Conservation (phyloP, 2,329 filamentous ascomycete species). For the Teratosphaeria destructans region DNA sequence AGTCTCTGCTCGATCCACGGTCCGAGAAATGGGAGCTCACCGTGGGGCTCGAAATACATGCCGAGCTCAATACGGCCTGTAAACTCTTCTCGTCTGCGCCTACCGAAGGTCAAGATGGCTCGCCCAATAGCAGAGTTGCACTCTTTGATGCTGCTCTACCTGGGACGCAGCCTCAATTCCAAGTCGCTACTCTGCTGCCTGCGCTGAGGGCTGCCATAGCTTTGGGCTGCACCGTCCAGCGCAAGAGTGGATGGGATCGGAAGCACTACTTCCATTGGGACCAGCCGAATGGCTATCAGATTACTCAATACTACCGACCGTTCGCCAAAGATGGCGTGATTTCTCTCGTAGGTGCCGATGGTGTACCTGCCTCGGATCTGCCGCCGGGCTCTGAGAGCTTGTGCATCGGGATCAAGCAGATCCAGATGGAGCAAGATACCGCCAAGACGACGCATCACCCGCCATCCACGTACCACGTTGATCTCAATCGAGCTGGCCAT, state of each 20-base stretch:
- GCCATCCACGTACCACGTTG: constrained; percentile 64
- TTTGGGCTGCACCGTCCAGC: constrained; percentile 68
- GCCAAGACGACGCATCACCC: constrained; percentile 82
- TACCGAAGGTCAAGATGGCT: constrained; percentile 9
- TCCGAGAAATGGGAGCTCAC: constrained; percentile 74
- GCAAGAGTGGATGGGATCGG: constrained; percentile 74
- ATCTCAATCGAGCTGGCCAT: constrained; percentile 87
- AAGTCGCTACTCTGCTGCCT: constrained; percentile 71
- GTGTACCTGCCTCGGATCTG: constrained; percentile 63
- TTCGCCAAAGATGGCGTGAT: constrained; percentile 61
- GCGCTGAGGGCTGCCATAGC: constrained; percentile 84
- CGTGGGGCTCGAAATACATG: constrained; percentile 94
- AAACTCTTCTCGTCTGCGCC: constrained; percentile 70
- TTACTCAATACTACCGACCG: constrained; percentile 82
- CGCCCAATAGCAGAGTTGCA: constrained; percentile 67
- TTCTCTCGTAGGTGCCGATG: constrained; percentile 63
- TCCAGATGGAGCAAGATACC: constrained; percentile 96
- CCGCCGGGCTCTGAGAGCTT: constrained; percentile 51
- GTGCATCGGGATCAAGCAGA: constrained; percentile 73
- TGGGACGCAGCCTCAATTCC: constrained; percentile 77
- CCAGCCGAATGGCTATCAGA: constrained; percentile 91
- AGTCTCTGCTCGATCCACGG: constrained; percentile 9
- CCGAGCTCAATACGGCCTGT: constrained; percentile 76
- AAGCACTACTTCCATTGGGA: constrained; percentile 99
- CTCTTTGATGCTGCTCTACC: constrained; percentile 84